Evolutionary conservation across 257 asterid species (phyloP), one percentile per base, ranked within the genome.

Genomic region (Thymus mandschuricus): DNA sequence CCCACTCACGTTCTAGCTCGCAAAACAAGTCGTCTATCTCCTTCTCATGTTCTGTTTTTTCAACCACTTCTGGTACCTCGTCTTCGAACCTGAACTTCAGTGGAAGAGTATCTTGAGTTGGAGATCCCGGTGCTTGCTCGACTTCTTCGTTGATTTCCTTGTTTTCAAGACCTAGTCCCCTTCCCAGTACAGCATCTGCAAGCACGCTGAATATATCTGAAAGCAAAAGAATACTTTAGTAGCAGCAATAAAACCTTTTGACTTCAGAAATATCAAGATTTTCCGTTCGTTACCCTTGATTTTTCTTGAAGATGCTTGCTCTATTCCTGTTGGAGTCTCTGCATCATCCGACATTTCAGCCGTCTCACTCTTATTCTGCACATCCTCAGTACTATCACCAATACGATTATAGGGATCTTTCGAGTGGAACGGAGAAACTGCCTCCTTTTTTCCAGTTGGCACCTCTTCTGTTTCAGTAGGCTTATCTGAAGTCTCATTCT

Each of bases 31-130:
- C 59, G 7, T 80, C 89, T 44, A 76, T 11, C 77, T 64, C 76
- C 5, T 38, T 68, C 9, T 83, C 91, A 5, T 30, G 5, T 8
- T 80, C 86, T 5, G 88, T 76, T 67, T 80, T 75, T 13, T 76
- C 88, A 41, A 28, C 76, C 54, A 56, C 56, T 64, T 75, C 33
- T 28, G 77, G 82, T 13, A 66, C 66, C 64, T 83, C 89, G 30
- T 85, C 85, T 5, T 77, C 82, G n/a, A 88, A 85, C 41, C 77
- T 67, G 66, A 88, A 85, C 72, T 78, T 88, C 66, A 40, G 27
- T 0, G 91, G 84, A 54, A 78, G 82, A 49, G 61, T 4, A 48
- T 8, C 12, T 60, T 46, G 75, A 38, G 49, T 44, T 46, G 21
- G 69, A 41, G 66, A 7, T 28, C 60, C 41, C 6, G 65, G 41